Evolutionary conservation across 805 yeast species (phyloP).

Genomic region (Kodamaea hsintzibuensis): DNA sequence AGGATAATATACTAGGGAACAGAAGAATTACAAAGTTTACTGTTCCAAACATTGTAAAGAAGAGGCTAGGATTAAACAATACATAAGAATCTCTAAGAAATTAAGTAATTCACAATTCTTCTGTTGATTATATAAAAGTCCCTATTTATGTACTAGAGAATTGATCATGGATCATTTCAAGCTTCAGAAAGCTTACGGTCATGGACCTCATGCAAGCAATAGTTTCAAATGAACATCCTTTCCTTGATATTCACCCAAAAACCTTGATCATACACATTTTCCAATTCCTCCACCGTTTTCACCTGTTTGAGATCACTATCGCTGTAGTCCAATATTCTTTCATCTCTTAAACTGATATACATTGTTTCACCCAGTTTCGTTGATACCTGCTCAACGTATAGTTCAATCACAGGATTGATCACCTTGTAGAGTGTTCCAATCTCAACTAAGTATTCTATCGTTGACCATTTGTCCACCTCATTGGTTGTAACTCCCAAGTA

Average conservation of each 20-base stretch:
- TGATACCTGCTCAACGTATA: slow-evolving; percentile 16
- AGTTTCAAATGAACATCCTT: slow-evolving; percentile 19
- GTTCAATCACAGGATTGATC: slow-evolving; percentile 3
- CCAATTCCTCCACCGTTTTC: slow-evolving; percentile 26
- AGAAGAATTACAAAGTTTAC: slow-evolving; percentile 10
- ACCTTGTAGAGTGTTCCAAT: slow-evolving; percentile 13
- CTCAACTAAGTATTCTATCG: slow-evolving; percentile 48
- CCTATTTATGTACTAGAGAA: no score
- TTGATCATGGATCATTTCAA: no score
- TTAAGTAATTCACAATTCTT: neutral
- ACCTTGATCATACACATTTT: slow-evolving; percentile 52
- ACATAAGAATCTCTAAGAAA: no score
- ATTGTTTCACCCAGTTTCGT: slow-evolving; percentile 16
- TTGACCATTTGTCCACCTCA: slow-evolving; percentile 72
- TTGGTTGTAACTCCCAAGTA: slow-evolving; percentile 74
- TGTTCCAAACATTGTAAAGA: slow-evolving; percentile 16
- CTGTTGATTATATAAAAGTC: no score
- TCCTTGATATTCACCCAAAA: slow-evolving; percentile 42
- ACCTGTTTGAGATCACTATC: slow-evolving; percentile 18
- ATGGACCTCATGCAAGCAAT: no score
- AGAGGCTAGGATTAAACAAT: slow-evolving; percentile 15
- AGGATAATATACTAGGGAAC: neutral
- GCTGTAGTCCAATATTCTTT: slow-evolving; percentile 14
- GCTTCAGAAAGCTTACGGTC: no score
- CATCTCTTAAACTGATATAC: slow-evolving; percentile 31